Evolutionary conservation across 2,329 filamentous ascomycete genomes (phyloP).

Genomic region (Pleurostoma richardsiae): DNA sequence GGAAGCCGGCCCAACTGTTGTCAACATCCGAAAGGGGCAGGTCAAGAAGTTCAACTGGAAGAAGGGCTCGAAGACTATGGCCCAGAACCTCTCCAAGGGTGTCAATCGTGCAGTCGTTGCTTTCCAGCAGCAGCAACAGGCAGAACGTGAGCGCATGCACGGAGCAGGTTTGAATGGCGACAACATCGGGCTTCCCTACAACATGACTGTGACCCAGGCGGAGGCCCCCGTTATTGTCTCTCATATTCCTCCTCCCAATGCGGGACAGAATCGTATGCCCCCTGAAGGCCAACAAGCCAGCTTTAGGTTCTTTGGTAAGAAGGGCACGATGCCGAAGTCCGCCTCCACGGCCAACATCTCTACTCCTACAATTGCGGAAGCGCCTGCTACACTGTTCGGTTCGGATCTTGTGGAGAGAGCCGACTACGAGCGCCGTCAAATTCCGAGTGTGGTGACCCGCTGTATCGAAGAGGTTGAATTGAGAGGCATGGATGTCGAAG

Average conservation of each 20-base stretch:
- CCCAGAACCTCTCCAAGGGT: conserved; percentile 90
- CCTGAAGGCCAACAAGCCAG: conserved; percentile 52
- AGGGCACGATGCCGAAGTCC: conserved; percentile 47
- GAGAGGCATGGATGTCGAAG: conserved; percentile 94
- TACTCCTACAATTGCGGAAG: conserved; percentile 37
- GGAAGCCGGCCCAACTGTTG: conserved; percentile 81
- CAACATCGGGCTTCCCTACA: conserved; percentile 65
- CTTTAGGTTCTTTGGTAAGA: conserved; percentile 61
- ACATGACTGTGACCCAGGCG: conserved; percentile 56
- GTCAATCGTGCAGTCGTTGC: conserved; percentile 87
- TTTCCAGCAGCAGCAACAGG: conserved; percentile 52
- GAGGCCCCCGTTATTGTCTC: conserved; percentile 34
- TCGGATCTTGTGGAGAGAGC: conserved; percentile 82
- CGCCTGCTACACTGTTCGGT: conserved; percentile 68
- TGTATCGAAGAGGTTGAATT: conserved; percentile 97
- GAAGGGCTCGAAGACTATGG: conserved; percentile 89
- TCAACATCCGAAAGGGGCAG: conserved; percentile 91
- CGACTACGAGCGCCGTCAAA: conserved; percentile 82
- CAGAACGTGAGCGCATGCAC: conserved; percentile 49
- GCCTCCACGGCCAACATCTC: conserved; percentile 36
- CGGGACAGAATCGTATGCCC: conserved; percentile 16
- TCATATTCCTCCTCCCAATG: conserved; percentile 10
- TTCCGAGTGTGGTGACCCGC: conserved; percentile 84
- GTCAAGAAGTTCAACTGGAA: conserved; percentile 99
- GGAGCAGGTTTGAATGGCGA: conserved; percentile 53